Conservation (phyloP, 2,329 filamentous ascomycete species). For the Fusarium falciforme region DNA sequence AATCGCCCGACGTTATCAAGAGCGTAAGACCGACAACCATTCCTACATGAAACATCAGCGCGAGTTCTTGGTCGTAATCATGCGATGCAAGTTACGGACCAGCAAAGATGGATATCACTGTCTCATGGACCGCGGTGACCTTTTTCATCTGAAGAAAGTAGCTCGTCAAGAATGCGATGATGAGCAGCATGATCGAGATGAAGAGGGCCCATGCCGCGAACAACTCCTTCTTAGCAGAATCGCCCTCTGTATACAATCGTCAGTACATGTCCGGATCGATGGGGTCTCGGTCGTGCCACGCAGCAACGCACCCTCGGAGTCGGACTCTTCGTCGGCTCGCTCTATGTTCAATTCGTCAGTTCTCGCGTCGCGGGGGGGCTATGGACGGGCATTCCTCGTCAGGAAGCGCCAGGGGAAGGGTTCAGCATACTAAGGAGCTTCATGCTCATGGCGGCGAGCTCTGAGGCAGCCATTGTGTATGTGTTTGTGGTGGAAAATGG, state of each 20-base stretch:
- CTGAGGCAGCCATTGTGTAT: slow-evolving; percentile 37
- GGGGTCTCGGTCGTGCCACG: not conserved
- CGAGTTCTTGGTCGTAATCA: slow-evolving; percentile 38
- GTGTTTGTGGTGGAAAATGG: not conserved
- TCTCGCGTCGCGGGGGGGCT: slow-evolving; percentile 6
- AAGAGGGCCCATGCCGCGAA: slow-evolving; percentile 97
- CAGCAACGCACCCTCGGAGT: slow-evolving; percentile 48
- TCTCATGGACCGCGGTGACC: slow-evolving; percentile 97
- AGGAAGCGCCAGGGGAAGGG: slow-evolving; percentile 13
- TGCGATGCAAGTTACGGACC: slow-evolving; percentile 59
- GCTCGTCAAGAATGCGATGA: slow-evolving; percentile 94
- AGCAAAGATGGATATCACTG: slow-evolving; percentile 97
- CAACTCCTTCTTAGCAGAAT: slow-evolving; percentile 92
- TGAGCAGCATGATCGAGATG: slow-evolving; percentile 94
- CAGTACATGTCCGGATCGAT: slow-evolving; percentile 25
- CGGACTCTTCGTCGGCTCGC: slow-evolving; percentile 47
- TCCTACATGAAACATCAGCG: slow-evolving; percentile 62
- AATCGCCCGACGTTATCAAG: slow-evolving; percentile 81
- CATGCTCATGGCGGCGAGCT: slow-evolving; percentile 47
- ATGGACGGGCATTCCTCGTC: not conserved
- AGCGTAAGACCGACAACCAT: slow-evolving; percentile 96
- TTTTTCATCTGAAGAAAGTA: slow-evolving; percentile 97
- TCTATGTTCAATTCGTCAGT: slow-evolving; percentile 42
- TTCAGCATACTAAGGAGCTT: slow-evolving; percentile 46
- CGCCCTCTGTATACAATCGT: slow-evolving; percentile 65